These are phyloP conservation scores for Fusarium temperatum DNA, from an alignment of 2,329 filamentous ascomycete species.

Conservation along the genomic window DNA sequence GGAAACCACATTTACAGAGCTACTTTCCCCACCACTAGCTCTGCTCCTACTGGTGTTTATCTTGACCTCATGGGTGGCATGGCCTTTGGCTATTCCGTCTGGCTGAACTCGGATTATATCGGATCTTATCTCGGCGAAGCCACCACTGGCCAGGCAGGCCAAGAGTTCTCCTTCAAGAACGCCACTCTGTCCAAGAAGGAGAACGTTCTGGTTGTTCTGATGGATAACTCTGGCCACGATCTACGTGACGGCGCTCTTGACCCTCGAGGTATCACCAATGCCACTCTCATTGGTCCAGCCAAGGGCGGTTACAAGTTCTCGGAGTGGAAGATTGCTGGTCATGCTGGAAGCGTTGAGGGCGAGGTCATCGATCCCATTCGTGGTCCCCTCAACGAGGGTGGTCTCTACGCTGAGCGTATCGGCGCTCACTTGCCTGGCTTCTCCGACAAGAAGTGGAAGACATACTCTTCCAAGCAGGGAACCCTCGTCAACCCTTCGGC, in stretches of 20 bases:
- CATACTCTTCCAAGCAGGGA: slow-evolving; percentile 40
- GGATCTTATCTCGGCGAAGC: slow-evolving; percentile 64
- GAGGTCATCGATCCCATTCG: slow-evolving; percentile 64
- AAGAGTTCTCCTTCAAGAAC: slow-evolving; percentile 61
- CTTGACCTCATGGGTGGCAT: slow-evolving; percentile 63
- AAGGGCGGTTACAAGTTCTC: slow-evolving; percentile 52
- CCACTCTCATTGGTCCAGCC: slow-evolving; percentile 55
- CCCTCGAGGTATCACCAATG: slow-evolving; percentile 62
- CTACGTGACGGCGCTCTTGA: slow-evolving; percentile 58
- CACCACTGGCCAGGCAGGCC: slow-evolving; percentile 47
- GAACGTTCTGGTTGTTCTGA: slow-evolving; percentile 64
- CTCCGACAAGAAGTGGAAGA: slow-evolving; percentile 56
- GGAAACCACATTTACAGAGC: slow-evolving; percentile 65
- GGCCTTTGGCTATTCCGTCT: slow-evolving; percentile 66
- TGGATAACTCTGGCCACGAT: slow-evolving; percentile 70
- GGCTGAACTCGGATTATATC: slow-evolving; percentile 65
- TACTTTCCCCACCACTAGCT: slow-evolving; percentile 54
- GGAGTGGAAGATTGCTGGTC: slow-evolving; percentile 67
- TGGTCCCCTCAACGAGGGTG: slow-evolving; percentile 66
- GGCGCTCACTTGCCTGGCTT: slow-evolving; percentile 68
- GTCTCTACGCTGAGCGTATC: slow-evolving; percentile 65
- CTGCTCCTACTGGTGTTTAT: slow-evolving; percentile 53
- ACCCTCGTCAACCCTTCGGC: slow-evolving; percentile 56
- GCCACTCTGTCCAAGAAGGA: slow-evolving; percentile 52
- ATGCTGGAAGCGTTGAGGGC: slow-evolving; percentile 58